Base-by-base conservation (phyloP, 2,329 filamentous ascomycete species). In the Sporothrix globosa region DNA sequence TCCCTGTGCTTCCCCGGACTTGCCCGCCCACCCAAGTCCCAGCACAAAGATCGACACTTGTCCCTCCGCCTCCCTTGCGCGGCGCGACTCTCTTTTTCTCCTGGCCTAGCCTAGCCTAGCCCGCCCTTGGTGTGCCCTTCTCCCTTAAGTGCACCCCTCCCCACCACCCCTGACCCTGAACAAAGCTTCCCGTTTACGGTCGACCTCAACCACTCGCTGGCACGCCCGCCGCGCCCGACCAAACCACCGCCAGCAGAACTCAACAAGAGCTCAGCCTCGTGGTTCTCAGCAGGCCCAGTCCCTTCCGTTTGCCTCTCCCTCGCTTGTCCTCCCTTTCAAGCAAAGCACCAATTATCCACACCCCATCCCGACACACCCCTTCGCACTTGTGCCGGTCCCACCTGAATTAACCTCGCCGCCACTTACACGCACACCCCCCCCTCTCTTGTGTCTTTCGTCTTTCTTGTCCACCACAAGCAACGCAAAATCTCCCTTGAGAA, bases 261-360 rank as follows among this genome's bases (percentile, higher is more conserved):
- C 30, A 34, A 19, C 54, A 46, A 14, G 14, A 39, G 68, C 73
- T 75, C 74, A 75, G 74, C 74, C 74, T 75, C 73, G 74, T 73
- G 72, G 68, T 53, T 67, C 58, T 65, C 44, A 27, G 27, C 56
- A 60, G 56, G 39, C 58, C 44, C 44, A 21, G n/a, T 41, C 34
- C 52, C 24, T 11, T 52, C 46, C 13, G 2, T 65, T 54, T 69
- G 46, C 56, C 27, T 27, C 27, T 52, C 44, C 46, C n/a, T n/a
- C 60, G 46, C 54, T 61, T 48, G 53, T 14, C 27, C 54, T 69
- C 68, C 68, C 68, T 69, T 63, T 4, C 48, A 54, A 50, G 24
- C 61, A 21, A 13, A 21, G 41, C 34, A 34, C 34, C 4, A 7
- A 34, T 4, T 17, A 44, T 17, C 13, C 41, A 44, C 41, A 17